Percentiles rank a stretch among this genome's conserved stretches.
Evolutionary conservation across 106 monocot genomes (phyloP).

Genomic region (Cymbidium sinense): DNA sequence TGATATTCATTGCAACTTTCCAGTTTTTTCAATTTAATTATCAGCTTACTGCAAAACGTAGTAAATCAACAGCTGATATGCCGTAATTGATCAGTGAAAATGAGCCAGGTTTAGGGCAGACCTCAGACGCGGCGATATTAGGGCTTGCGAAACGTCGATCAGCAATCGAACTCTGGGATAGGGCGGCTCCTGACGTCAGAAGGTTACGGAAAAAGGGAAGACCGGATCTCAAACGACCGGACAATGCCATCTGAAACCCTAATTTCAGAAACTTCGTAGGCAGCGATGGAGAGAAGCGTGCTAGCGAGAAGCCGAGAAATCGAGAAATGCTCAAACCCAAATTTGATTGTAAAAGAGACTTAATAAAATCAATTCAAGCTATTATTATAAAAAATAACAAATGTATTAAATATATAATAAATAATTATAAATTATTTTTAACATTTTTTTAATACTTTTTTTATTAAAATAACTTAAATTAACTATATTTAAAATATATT

Average conservation of each 20-base stretch:
- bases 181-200: constrained; percentile 12
- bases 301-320: no score
- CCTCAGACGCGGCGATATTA: constrained; percentile 5
- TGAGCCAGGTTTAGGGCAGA: background rate
- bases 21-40: background rate
- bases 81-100: background rate
- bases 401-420: no score
- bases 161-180: background rate
- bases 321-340: no score
- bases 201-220: constrained; percentile 23
- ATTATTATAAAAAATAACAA: no score
- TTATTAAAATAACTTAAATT: no score
- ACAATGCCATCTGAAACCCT: constrained; percentile 8
- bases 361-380: no score
- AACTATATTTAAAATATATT: no score
- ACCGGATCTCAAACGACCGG: constrained; percentile 25
- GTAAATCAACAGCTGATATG: background rate
- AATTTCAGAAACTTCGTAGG: background rate
- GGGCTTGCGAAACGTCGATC: constrained; percentile 11
- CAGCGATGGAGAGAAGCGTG: background rate
- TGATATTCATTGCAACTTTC: background rate
- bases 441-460: no score
- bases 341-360: no score
- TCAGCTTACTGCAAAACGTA: background rate
- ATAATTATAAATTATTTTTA: no score